Base-by-base conservation (phyloP, 768 basidiomycete genomes). In the Termitomyces sp. region DNA sequence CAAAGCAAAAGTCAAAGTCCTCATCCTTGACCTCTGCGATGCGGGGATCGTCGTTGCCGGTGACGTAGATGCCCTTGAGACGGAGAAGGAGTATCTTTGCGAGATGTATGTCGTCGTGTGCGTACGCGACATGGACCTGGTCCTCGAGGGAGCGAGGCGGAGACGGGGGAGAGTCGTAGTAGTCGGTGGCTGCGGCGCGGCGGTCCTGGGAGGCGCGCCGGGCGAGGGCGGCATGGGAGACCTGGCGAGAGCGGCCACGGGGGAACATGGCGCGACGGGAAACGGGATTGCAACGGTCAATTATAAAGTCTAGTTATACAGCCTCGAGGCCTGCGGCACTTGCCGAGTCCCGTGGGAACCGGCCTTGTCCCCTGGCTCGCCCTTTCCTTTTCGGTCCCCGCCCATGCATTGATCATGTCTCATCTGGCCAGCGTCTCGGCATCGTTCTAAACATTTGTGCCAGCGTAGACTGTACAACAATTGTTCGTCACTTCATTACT, bases 111-210 rank as follows among this genome's bases (percentile, higher is more conserved):
- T 88, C 75, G 67, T 88, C 86, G 60, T 77, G 73, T 0, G 85
- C 84, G 64, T 87, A 87, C 7, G 87, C 87, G 63, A 79, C 74
- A 64, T 87, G 84, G 37, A 87, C 77, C 68, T 82, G 83, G 74
- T 87, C 86, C 51, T 81, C 77, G 59, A 87, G 78, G 0, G 83
- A 80, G 68, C 49, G 77, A 62, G 67, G 73, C 24, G 73, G 72
- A 12, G 68, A 72, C 0, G 73, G 77, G 0, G 76, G 79, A 0
- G 78, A 78, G 65, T 79, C 79, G 65, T 75, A 76, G 68, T 78
- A 77, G 66, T 78, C 72, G 4, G 70, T 70, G 39, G 73, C 70
- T 57, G 41, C 3, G n/a, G 5, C 50, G 46, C 67, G 61, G 31
- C 77, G 73, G 51, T 81, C 76, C 20, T 77, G 74, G 7, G 76